A percentile compares a stretch with the other conserved stretches of the same genome.
These are phyloP conservation scores for Aspergillus diversus DNA, from an alignment of 495 filamentous ascomycete genomes.

Conservation along the genomic window DNA sequence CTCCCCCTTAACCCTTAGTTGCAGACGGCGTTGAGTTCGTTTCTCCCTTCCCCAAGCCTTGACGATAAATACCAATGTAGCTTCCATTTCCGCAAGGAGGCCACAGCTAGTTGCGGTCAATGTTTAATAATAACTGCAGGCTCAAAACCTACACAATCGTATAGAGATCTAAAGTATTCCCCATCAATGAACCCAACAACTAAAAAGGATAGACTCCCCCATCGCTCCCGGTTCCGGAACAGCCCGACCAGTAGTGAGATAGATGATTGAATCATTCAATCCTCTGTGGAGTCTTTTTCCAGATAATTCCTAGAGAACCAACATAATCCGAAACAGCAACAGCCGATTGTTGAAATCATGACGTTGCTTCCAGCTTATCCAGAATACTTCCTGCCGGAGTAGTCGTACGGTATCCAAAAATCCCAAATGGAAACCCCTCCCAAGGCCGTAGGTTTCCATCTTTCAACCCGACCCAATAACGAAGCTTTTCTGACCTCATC, in stretches of 20 bases:
- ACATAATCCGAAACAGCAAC: not conserved
- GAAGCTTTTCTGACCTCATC: constrained; percentile 26
- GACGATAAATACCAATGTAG: not conserved
- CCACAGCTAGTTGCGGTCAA: not conserved
- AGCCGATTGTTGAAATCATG: not conserved
- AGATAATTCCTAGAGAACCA: not conserved
- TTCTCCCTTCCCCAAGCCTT: not conserved
- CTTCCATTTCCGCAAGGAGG: not conserved
- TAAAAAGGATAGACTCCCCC: not conserved
- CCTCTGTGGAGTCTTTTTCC: not conserved
- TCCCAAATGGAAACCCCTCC: not conserved
- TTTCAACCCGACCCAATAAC: not conserved
- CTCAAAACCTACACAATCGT: not conserved
- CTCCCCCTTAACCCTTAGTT: not conserved
- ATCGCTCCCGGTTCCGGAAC: not conserved
- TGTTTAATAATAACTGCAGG: not conserved
- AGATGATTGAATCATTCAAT: not conserved
- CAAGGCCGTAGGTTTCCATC: not conserved
- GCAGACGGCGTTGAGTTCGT: not conserved
- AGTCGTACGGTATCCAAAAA: not conserved
- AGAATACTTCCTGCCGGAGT: not conserved
- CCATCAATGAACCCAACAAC: not conserved
- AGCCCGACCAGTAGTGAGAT: not conserved
- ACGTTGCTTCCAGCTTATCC: not conserved
- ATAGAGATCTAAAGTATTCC: not conserved